Evolutionary conservation across 179 eudicot genomes (phyloP).

Genomic region (Corrigiola litoralis): DNA sequence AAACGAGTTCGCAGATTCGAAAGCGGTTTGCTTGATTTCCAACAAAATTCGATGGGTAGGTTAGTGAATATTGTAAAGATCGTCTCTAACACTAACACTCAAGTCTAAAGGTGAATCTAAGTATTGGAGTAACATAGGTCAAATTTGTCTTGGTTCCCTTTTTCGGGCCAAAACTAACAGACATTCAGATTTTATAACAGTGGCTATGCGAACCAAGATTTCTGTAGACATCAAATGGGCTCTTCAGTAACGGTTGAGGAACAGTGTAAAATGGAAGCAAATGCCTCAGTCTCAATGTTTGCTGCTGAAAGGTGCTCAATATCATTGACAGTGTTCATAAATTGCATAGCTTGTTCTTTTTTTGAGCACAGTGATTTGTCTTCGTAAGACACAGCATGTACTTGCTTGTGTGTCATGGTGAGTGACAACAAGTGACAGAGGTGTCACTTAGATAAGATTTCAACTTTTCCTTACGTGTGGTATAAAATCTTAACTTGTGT

Average conservation of each 20-base stretch:
- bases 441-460: not conserved
- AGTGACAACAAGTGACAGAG: not conserved
- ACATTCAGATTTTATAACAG: not conserved
- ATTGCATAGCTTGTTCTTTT: not conserved
- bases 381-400: not conserved
- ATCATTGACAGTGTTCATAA: not conserved
- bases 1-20: too few species aligned
- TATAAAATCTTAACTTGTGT: too few species aligned
- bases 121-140: too few species aligned
- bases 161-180: too few species aligned
- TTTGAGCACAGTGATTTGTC: not conserved
- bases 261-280: not conserved
- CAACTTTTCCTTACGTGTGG: not conserved
- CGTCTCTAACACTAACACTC: too few species aligned
- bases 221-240: too few species aligned
- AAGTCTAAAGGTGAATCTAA: too few species aligned
- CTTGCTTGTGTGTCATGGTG: not conserved
- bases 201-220: not conserved
- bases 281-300: not conserved
- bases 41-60: too few species aligned
- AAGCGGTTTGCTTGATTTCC: too few species aligned
- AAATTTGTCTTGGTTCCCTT: too few species aligned
- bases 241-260: not conserved
- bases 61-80: too few species aligned
- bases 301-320: not conserved